Evolutionary conservation across 164 flowering plant species (phyloP).

Genomic region (Hamamelis virginiana): DNA sequence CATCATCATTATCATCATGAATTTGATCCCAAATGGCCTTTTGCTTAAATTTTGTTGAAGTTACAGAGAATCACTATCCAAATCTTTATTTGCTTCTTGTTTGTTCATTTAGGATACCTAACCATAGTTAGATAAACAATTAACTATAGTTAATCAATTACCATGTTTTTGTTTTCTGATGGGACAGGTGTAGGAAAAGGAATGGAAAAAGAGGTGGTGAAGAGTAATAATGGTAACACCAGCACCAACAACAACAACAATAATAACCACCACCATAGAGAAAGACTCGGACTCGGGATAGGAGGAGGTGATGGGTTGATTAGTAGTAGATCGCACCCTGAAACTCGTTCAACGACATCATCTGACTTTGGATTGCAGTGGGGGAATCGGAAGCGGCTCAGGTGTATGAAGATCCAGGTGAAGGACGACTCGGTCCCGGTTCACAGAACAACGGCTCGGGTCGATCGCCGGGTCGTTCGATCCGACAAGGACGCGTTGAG

Average conservation of each 20-base stretch:
- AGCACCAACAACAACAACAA: not conserved
- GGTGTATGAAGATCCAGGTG: conserved; percentile 71
- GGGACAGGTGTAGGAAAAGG: conserved; percentile 23
- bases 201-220: conserved; percentile 38
- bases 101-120: not conserved
- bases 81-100: not conserved
- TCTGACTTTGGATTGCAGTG: conserved; percentile 75
- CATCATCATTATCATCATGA: not conserved
- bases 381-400: conserved; percentile 81
- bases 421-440: conserved; percentile 39
- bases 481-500: conserved; percentile 36
- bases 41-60: not conserved
- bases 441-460: conserved; percentile 45
- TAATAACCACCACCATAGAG: not conserved
- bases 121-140: not conserved
- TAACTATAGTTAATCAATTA: conserved; percentile 12
- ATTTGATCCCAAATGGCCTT: not conserved
- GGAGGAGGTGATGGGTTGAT: conserved; percentile 18
- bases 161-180: not conserved
- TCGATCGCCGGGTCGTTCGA: conserved; percentile 55
- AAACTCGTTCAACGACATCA: conserved; percentile 21
- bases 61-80: not conserved
- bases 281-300: conserved; percentile 15
- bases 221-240: conserved; percentile 17
- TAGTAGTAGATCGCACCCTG: conserved; percentile 23